Evolutionary conservation across 371 early-diverging fungal genomes (phyloP), one percentile per base, ranked within the genome.

Genomic region (Rhizomucor pusillus): DNA sequence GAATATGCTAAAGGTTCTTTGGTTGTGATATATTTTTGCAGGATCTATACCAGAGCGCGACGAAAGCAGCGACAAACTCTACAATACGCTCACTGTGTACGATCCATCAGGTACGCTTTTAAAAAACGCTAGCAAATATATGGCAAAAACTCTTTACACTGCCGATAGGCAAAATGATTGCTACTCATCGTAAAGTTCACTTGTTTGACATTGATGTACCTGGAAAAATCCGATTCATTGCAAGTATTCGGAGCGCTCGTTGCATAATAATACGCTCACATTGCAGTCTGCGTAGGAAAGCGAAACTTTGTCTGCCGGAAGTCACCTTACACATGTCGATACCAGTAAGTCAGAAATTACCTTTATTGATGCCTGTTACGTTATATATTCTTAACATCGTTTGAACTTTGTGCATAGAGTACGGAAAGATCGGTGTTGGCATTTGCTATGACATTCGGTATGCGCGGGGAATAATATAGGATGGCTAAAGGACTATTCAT

Each of bases 191-290:
- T 29, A 88, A 93, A 68, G 82, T 93, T n/a, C 97, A 98, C 62
- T 74, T 98, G 44, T 98, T 97, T 66, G 97, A 98, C 69, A 94
- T 98, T 58, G 91, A 96, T 73, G 82, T 98, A 35, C 95, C 96
- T 14, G 93, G 92, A 39, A 88, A 88, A 61, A 94, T 95, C 34
- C 75, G 75, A 13, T 98, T 98, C 73, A 82, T 90, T 61, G 81
- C 73, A 63, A 47, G 39, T 29, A 41, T 3, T n/a, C n/a, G 10
- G 9, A 18, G 20, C 14, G 34, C 19, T 13, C 13, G 25, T 47
- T 7, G n/a, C 12, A 16, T 23, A n/a, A 12, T 33, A 56, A 10
- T 4, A 54, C 10, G 35, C 25, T 46, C 19, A 23, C 18, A n/a
- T 29, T 47, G 46, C 24, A 49, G 7, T 40, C 5, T 34, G 9